A percentile compares a stretch with the other conserved stretches of the same genome.
Evolutionary conservation across 1,284 basidiomycete genomes (phyloP).

Genomic region (Ceratobasidium theobromae): DNA sequence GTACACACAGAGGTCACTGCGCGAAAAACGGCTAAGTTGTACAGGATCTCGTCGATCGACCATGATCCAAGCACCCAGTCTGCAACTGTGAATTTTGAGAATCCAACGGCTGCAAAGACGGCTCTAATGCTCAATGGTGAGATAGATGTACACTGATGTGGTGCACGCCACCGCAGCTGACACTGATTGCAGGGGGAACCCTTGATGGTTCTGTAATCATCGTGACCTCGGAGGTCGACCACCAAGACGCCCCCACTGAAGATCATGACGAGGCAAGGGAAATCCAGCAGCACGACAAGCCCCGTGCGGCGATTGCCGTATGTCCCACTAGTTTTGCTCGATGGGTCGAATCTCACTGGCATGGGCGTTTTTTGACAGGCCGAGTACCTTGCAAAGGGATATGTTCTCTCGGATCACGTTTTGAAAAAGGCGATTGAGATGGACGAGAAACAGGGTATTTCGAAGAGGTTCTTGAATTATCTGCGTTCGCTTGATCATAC

Average conservation of each 20-base stretch:
- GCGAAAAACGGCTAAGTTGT: too few relatives aligned
- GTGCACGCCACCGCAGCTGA: not conserved
- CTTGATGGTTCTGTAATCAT: slow-evolving; percentile 61
- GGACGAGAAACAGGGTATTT: slow-evolving; percentile 86
- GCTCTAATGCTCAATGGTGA: slow-evolving; percentile 67
- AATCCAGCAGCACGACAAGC: slow-evolving; percentile 78
- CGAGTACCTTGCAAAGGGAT: slow-evolving; percentile 87
- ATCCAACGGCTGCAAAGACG: slow-evolving; percentile 74
- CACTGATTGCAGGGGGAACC: slow-evolving; percentile 49
- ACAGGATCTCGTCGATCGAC: slow-evolving; percentile 60
- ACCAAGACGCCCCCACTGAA: slow-evolving; percentile 54
- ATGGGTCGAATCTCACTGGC: not conserved
- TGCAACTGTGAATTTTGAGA: slow-evolving; percentile 71
- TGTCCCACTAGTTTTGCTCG: not conserved
- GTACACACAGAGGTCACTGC: slow-evolving; percentile 16
- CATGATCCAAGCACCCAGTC: slow-evolving; percentile 45
- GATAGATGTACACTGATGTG: not conserved
- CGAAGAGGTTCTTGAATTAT: slow-evolving; percentile 76
- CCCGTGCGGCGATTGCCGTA: slow-evolving; percentile 69
- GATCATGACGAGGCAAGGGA: slow-evolving; percentile 40
- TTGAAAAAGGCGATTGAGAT: slow-evolving; percentile 85
- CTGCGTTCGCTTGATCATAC: slow-evolving; percentile 68
- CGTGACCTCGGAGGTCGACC: slow-evolving; percentile 65
- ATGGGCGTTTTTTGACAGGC: slow-evolving; percentile 63
- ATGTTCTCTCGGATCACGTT: slow-evolving; percentile 74